Evolutionary conservation across 768 basidiomycete species (phyloP).

Genomic region (Kwoniella newhampshirensis): DNA sequence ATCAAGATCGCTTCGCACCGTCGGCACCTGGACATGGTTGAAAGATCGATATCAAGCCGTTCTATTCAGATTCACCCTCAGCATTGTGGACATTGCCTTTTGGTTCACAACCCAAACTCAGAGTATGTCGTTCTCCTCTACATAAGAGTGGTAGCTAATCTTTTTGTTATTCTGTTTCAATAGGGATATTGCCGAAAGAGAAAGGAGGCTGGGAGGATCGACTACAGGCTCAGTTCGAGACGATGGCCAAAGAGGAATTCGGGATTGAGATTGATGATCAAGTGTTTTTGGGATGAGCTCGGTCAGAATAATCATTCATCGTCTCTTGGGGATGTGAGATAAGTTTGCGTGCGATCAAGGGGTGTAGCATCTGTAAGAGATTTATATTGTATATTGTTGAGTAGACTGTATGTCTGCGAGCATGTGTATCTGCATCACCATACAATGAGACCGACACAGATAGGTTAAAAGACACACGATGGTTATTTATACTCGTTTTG

Average conservation of each 20-base stretch:
- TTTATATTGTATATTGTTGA: too few relatives aligned
- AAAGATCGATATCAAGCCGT: slow-evolving; percentile 57
- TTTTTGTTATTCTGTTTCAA: neutral
- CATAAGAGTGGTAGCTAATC: too few relatives aligned
- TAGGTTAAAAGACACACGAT: too few relatives aligned
- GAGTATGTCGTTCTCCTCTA: neutral
- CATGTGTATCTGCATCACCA: neutral
- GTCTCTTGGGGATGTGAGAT: too few relatives aligned
- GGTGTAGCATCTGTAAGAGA: too few relatives aligned
- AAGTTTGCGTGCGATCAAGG: too few relatives aligned
- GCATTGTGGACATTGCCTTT: slow-evolving; percentile 72
- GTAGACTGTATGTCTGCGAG: neutral
- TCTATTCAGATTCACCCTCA: slow-evolving; percentile 65
- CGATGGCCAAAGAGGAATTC: slow-evolving; percentile 72
- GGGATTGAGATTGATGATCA: slow-evolving; percentile 69
- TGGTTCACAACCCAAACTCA: slow-evolving; percentile 61
- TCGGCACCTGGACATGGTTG: slow-evolving; percentile 52
- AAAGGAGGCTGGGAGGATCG: slow-evolving; percentile 72
- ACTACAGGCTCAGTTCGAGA: slow-evolving; percentile 63
- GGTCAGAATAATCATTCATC: too few relatives aligned
- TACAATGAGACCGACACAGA: too few relatives aligned
- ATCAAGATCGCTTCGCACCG: slow-evolving; percentile 50
- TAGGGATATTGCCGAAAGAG: slow-evolving; percentile 53
- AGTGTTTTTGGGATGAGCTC: slow-evolving; percentile 58
- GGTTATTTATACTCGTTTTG: too few relatives aligned